Conservation (phyloP, 2,329 filamentous ascomycete genomes). For the Talaromyces sp. region DNA sequence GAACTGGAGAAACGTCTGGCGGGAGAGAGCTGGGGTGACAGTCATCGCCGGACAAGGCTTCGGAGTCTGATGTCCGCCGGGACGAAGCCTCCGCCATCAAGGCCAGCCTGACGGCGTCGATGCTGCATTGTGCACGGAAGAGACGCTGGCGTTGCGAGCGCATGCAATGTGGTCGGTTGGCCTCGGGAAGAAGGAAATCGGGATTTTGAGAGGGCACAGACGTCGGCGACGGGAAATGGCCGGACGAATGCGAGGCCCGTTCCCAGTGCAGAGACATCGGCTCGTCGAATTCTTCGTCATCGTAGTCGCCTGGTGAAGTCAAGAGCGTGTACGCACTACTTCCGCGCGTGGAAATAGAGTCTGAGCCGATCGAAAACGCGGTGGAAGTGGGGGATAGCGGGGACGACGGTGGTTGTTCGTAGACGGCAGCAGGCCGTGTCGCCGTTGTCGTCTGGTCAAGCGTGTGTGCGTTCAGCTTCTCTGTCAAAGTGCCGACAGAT, state of each 20-base stretch:
- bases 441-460: constrained; percentile 21
- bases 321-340: constrained; percentile 24
- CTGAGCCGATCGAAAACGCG: constrained; percentile 8
- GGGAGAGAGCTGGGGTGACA: constrained; percentile 35
- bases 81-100: constrained; percentile 23
- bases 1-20: constrained; percentile 23
- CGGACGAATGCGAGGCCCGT: constrained; percentile 36
- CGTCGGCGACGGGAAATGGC: constrained; percentile 19
- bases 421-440: constrained; percentile 10
- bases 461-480: constrained; percentile 36
- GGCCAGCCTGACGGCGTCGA: constrained; percentile 33
- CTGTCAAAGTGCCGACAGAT: constrained; percentile 35
- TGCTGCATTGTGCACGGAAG: constrained; percentile 34
- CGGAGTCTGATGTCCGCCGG: constrained; percentile 6
- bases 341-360: background rate
- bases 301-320: constrained; percentile 34
- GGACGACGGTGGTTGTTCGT: constrained; percentile 14
- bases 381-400: constrained; percentile 18
- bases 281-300: constrained; percentile 34
- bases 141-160: constrained; percentile 35
- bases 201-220: constrained; percentile 17
- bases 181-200: constrained; percentile 10
- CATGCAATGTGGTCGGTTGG: constrained; percentile 13
- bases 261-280: constrained; percentile 50
- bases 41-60: constrained; percentile 21